These are phyloP conservation scores for Blastocystis hominis DNA, from an alignment of 352 stramenopile genomes.

Conservation along the genomic window DNA sequence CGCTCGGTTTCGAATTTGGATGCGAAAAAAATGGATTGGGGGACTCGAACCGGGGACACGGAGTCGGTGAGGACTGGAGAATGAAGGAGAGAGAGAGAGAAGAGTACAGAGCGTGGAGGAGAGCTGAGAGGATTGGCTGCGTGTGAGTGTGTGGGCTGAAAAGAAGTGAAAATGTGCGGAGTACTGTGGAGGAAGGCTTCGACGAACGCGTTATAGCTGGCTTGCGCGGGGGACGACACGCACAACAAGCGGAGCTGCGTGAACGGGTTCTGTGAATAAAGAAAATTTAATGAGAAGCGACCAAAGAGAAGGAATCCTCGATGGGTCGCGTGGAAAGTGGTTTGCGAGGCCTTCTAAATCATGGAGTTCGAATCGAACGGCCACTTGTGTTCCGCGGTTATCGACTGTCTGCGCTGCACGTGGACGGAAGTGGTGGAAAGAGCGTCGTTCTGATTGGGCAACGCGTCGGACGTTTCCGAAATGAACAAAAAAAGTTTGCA, in stretches of 20 bases:
- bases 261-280: not conserved
- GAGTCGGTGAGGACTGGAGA: not conserved
- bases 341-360: not conserved
- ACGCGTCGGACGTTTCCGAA: not conserved
- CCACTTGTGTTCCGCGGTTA: not conserved
- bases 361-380: not conserved
- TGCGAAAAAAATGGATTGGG: not conserved
- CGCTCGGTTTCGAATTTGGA: not conserved
- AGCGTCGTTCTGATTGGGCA: not conserved
- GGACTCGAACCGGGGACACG: not conserved
- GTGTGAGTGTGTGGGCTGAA: not conserved
- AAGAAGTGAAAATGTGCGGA: not conserved
- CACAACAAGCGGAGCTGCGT: not conserved
- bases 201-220: not conserved
- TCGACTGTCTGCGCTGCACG: not conserved
- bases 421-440: not conserved
- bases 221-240: not conserved
- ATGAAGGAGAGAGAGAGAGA: no score
- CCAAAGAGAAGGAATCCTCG: not conserved
- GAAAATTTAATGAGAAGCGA: not conserved
- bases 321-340: not conserved
- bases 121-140: not conserved
- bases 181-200: not conserved
- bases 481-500: not conserved
- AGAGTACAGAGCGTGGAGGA: not conserved